Evolutionary conservation across 2,329 filamentous ascomycete species (phyloP), one percentile per base, ranked within the genome.

Genomic region (Pseudogymnoascus verrucosus): DNA sequence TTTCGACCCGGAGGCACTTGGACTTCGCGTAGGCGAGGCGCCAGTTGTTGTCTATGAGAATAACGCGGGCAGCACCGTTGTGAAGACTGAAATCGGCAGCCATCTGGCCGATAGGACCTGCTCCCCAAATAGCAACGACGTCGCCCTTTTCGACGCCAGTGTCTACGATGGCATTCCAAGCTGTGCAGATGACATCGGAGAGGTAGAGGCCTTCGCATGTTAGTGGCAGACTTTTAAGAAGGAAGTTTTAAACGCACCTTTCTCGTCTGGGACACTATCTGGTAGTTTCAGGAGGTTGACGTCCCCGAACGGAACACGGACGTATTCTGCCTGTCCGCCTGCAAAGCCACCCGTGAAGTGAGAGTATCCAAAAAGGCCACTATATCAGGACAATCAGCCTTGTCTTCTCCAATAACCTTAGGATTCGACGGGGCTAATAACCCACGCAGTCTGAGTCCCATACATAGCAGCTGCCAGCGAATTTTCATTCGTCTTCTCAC

Each of bases 261-360:
- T 86, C 77, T 89, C 86, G 69, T 89, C 85, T 1, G 86, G 85
- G 0, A 89, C 83, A 66, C 82, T 78, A 65, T 85, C 82, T n/a
- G 86, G 86, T 1, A 89, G 76, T 60, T 82, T 81, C 14, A 89
- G 76, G 6, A 89, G 78, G 69, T 88, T 89, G 67, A 84, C 79
- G 66, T 88, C 84, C 19, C 83, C 86, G 65, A 80, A 84, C 1
- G 86, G 85, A 11, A 88, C 85, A n/a, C 86, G 79, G 2, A 86
- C 81, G 70, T 84, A 89, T 73, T 89, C 87, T 0, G 86, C 83
- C 70, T 89, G 86, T 0, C 85, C 85, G 60, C 86, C 86, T 21
- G 85, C 84, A 70, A 87, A 89, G 2, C 87, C 87, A 6, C 85
- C 86, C 0, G 84, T 86, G 70, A 89, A 87, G 66, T 84, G 81